These are phyloP conservation scores for Fimicolochytrium jonesii DNA, from an alignment of 192 early-diverging fungal species.

Conservation along the genomic window DNA sequence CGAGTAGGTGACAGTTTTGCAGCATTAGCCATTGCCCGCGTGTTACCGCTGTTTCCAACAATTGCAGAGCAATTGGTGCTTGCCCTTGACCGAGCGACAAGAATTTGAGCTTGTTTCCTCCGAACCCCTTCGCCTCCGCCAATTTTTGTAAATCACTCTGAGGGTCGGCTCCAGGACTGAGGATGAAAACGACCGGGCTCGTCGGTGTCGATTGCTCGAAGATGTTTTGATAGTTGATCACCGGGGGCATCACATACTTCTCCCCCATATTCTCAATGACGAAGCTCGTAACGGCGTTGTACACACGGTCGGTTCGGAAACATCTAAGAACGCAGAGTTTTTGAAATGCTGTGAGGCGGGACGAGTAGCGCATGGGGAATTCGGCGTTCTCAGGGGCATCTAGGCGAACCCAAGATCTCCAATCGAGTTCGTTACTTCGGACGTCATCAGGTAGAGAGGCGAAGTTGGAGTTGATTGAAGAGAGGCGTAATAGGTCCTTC, in stretches of 20 bases:
- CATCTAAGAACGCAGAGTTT: constrained; percentile 55
- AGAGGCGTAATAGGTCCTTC: constrained; percentile 50
- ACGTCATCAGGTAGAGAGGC: constrained; percentile 38
- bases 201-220: constrained; percentile 61
- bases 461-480: constrained; percentile 46
- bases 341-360: constrained; percentile 49
- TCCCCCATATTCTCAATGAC: constrained; percentile 61
- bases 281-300: constrained; percentile 60
- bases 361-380: constrained; percentile 52
- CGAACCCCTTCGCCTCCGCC: constrained; percentile 55
- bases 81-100: constrained; percentile 61
- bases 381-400: constrained; percentile 49
- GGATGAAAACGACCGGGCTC: constrained; percentile 55
- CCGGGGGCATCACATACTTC: constrained; percentile 65
- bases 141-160: constrained; percentile 61
- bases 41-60: constrained; percentile 57
- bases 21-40: constrained; percentile 64
- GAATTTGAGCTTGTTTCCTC: constrained; percentile 56
- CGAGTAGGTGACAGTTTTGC: constrained; percentile 59
- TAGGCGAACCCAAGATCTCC: constrained; percentile 44
- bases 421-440: constrained; percentile 37
- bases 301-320: constrained; percentile 56
- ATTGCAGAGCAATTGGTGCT: constrained; percentile 56
- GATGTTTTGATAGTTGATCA: constrained; percentile 61
- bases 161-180: constrained; percentile 60